phyloP scores from a whole-genome alignment of 345 rosid genomes.

The Lepidium didymum region DNA sequence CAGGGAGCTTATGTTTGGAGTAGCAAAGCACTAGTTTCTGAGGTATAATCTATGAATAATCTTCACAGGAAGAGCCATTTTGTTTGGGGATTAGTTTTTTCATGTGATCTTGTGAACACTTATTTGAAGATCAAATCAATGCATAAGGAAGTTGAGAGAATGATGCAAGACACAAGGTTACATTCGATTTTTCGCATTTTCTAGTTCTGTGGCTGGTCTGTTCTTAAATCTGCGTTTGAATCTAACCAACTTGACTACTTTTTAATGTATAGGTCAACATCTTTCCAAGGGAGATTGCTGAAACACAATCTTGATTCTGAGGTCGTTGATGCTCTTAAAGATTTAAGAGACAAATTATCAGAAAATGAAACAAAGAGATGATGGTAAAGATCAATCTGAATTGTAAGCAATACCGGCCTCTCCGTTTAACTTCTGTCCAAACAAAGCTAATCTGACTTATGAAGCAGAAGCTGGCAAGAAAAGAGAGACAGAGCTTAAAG shows the following conservation, averaged over 20 bases:
- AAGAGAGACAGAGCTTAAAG: background rate
- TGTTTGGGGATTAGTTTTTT: background rate
- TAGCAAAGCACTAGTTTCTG: slow-evolving; percentile 78
- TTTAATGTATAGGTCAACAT: slow-evolving; percentile 38
- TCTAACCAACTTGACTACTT: background rate
- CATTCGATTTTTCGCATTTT: background rate
- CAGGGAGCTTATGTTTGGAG: slow-evolving; percentile 98
- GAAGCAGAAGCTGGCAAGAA: background rate
- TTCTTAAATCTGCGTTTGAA: background rate
- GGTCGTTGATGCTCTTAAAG: slow-evolving; percentile 84
- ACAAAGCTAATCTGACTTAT: background rate
- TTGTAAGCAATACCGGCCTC: background rate
- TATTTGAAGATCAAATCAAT: slow-evolving; percentile 59
- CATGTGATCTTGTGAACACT: background rate
- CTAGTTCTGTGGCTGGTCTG: background rate
- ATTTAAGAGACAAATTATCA: slow-evolving; percentile 57
- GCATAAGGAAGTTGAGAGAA: slow-evolving; percentile 63
- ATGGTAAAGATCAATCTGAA: background rate
- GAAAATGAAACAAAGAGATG: slow-evolving; percentile 45
- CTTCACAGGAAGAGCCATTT: background rate
- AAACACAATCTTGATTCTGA: slow-evolving; percentile 86
- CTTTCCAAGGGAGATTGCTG: slow-evolving; percentile 77
- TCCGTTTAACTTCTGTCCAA: background rate
- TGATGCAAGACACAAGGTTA: slow-evolving; percentile 80
- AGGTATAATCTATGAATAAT: slow-evolving; percentile 36